A percentile compares a stretch with the other conserved stretches of the same genome.
These are phyloP conservation scores for Anacardium occidentale DNA, from an alignment of 345 rosid species.

Conservation along the genomic window DNA sequence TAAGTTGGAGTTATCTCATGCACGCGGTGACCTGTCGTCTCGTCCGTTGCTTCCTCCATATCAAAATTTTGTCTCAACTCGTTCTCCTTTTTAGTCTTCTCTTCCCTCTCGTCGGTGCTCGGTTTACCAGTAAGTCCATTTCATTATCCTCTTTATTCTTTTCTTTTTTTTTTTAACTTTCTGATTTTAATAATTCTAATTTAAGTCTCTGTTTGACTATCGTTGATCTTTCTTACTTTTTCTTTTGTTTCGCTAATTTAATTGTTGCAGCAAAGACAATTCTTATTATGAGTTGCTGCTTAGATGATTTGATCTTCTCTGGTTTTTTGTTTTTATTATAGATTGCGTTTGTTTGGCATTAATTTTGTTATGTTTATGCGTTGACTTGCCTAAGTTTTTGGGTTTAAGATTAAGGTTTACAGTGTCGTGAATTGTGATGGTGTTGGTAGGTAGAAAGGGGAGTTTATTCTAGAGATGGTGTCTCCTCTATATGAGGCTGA, in stretches of 20 bases:
- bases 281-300: not conserved
- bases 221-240: not conserved
- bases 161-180: not conserved
- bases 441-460: slow-evolving; percentile 11
- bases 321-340: not conserved
- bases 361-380: not conserved
- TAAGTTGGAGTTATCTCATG: not conserved
- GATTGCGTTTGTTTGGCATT: not conserved
- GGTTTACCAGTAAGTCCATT: not conserved
- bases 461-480: slow-evolving; percentile 46
- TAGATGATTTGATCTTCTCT: not conserved
- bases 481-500: slow-evolving; percentile 72
- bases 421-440: not conserved
- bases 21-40: slow-evolving; percentile 5
- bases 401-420: not conserved
- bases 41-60: not conserved
- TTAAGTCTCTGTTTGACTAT: not conserved
- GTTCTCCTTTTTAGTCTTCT: not conserved
- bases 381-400: not conserved
- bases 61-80: not conserved
- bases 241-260: not conserved
- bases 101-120: not conserved
- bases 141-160: not conserved
- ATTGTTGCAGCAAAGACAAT: not conserved
- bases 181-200: not conserved